Base-by-base conservation (phyloP, 2,329 filamentous ascomycete genomes). In the Myrmaecium sp. region DNA sequence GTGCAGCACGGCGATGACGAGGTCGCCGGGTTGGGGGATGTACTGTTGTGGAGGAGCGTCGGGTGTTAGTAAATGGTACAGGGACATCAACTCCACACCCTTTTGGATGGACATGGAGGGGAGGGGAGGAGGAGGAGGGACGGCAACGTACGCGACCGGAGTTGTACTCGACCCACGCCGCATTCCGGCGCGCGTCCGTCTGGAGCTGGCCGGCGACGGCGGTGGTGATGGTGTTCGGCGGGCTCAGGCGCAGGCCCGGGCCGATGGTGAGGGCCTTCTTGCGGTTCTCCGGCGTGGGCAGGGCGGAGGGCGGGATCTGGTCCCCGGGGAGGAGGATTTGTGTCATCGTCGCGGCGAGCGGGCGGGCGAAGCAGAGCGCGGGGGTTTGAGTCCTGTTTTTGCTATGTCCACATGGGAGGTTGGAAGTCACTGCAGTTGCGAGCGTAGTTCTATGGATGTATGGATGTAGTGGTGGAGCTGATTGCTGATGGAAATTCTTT, bases 321-420 rank as follows among this genome's bases (percentile, higher is more conserved):
- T 94, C 83, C 37, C 89, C 84, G 0, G 89, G 89, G 5, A 95
- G 68, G 33, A 94, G 68, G 34, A 86, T 55, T 15, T 69, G n/a
- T n/a, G n/a, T n/a, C n/a, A n/a, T n/a, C n/a, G n/a, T n/a, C n/a
- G n/a, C n/a, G n/a, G n/a, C n/a, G n/a, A n/a, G n/a, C n/a, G n/a
- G n/a, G n/a, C n/a, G n/a, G n/a, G n/a, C n/a, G n/a, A n/a, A n/a
- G n/a, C n/a, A n/a, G n/a, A n/a, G n/a, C n/a, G n/a, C n/a, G n/a
- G n/a, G n/a, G n/a, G n/a, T n/a, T n/a, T n/a, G n/a, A n/a, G n/a
- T n/a, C n/a, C n/a, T n/a, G n/a, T n/a, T n/a, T n/a, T n/a, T n/a
- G n/a, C n/a, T n/a, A n/a, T n/a, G n/a, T n/a, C n/a, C n/a, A n/a
- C n/a, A n/a, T n/a, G n/a, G n/a, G n/a, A n/a, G n/a, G n/a, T n/a